These are phyloP conservation scores for Rhizopogon vulgaris DNA, from an alignment of 768 basidiomycete genomes.

Conservation along the genomic window DNA sequence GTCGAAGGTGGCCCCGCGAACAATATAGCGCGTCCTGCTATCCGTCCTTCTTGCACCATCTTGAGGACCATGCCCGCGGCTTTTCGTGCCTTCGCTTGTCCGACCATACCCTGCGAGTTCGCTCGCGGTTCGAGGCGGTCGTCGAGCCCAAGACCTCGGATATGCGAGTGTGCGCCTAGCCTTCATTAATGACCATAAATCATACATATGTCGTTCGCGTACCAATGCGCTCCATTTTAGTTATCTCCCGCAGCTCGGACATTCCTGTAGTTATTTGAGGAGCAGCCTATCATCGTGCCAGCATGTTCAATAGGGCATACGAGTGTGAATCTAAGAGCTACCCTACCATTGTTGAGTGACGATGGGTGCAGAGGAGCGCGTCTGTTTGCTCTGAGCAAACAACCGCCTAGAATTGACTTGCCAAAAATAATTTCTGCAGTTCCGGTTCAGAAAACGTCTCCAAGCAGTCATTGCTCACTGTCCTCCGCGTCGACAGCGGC, in stretches of 20 bases:
- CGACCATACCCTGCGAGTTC: constrained; percentile 94
- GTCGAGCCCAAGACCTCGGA: constrained; percentile 91
- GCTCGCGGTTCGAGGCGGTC: constrained; percentile 84
- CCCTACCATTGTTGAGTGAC: constrained; percentile 22
- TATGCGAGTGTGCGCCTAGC: constrained; percentile 87
- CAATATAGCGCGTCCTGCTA: constrained; percentile 92
- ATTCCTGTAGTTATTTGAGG: constrained; percentile 75
- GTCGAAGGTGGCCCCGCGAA: constrained; percentile 97
- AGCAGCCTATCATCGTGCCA: constrained; percentile 39
- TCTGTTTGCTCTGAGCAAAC: constrained; percentile 29
- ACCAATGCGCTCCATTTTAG: constrained; percentile 94
- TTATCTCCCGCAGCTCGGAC: constrained; percentile 78
- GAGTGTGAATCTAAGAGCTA: background rate
- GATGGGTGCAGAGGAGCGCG: constrained; percentile 19
- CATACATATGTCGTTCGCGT: constrained; percentile 3
- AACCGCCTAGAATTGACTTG: constrained; percentile 2
- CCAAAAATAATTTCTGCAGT: constrained; percentile 4
- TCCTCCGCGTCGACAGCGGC: background rate
- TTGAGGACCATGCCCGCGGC: constrained; percentile 96
- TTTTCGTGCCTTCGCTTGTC: constrained; percentile 92
- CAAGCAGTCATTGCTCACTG: background rate
- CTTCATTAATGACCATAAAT: constrained; percentile 2
- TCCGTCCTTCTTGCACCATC: constrained; percentile 95
- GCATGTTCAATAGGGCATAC: constrained; percentile 1
- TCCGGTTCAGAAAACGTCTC: background rate